Conservation (phyloP, 2,329 filamentous ascomycete species). For the Fusarium drepaniforme region DNA sequence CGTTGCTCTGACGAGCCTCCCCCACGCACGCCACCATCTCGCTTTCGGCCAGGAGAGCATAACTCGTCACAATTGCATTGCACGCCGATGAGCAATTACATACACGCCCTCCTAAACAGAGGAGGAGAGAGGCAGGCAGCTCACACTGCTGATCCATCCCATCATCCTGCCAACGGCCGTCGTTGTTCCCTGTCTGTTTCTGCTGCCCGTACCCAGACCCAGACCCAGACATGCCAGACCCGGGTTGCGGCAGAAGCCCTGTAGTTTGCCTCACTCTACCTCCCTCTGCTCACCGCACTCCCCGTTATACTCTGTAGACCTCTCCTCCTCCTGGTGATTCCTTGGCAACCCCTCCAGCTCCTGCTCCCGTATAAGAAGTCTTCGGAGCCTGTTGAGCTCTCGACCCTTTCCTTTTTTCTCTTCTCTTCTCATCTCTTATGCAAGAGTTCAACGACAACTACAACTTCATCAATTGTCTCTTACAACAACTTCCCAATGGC, state of each 20-base stretch:
- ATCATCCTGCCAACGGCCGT: conserved; percentile 30
- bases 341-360: conserved; percentile 17
- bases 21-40: conserved; percentile 44
- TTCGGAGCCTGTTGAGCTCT: conserved; percentile 13
- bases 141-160: not conserved
- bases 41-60: conserved; percentile 33
- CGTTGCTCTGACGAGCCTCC: conserved; percentile 29
- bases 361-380: conserved; percentile 43
- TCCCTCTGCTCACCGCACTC: conserved; percentile 37
- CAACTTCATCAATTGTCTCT: conserved; percentile 20
- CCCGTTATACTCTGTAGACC: conserved; percentile 29
- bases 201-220: not conserved
- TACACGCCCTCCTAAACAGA: conserved; percentile 29
- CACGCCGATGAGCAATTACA: conserved; percentile 27
- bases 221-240: conserved; percentile 18
- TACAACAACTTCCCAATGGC: conserved; percentile 46
- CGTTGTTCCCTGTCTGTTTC: conserved; percentile 29
- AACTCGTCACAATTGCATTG: conserved; percentile 16
- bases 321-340: conserved; percentile 21
- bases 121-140: too few species aligned
- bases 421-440: conserved; percentile 39
- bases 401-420: conserved; percentile 13
- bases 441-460: conserved; percentile 37
- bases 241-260: conserved; percentile 28
- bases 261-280: conserved; percentile 14